Evolutionary conservation across 1,284 basidiomycete genomes (phyloP).

Genomic region (Marasmius tenuissimus): DNA sequence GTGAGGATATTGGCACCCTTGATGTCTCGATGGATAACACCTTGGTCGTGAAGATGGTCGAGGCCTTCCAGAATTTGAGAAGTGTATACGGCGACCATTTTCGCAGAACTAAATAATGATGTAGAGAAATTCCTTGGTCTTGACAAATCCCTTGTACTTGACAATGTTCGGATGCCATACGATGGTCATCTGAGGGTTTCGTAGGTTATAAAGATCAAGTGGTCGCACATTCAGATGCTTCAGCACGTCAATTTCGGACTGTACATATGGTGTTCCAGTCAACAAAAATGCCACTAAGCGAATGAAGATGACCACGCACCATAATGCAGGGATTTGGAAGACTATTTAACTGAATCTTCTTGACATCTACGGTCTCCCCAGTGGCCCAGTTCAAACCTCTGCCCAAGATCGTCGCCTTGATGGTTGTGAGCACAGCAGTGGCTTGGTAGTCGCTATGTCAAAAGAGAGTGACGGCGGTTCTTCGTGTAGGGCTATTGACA

Average conservation of each 20-base stretch:
- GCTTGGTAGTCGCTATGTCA: too few relatives aligned
- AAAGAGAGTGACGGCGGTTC: too few relatives aligned
- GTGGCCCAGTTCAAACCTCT: slow-evolving; percentile 97
- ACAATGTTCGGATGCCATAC: slow-evolving; percentile 89
- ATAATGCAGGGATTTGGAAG: slow-evolving; percentile 99
- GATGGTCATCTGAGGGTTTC: slow-evolving; percentile 3
- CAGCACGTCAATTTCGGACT: slow-evolving; percentile 96
- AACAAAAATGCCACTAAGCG: not conserved
- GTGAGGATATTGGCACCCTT: slow-evolving; percentile 97
- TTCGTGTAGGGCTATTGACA: too few relatives aligned
- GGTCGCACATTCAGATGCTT: slow-evolving; percentile 88
- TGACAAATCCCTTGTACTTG: slow-evolving; percentile 98
- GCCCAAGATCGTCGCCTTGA: slow-evolving; percentile 28
- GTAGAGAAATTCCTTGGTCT: slow-evolving; percentile 91
- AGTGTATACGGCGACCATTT: slow-evolving; percentile 97
- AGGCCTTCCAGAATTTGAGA: slow-evolving; percentile 92
- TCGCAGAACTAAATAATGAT: slow-evolving; percentile 99
- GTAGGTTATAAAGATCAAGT: not conserved
- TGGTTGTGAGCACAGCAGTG: slow-evolving; percentile 29
- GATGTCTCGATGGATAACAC: slow-evolving; percentile 98
- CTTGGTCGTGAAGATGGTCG: slow-evolving; percentile 94
- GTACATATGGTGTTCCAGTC: slow-evolving; percentile 6
- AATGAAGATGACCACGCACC: slow-evolving; percentile 49
- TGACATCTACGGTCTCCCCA: slow-evolving; percentile 94
- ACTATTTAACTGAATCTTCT: slow-evolving; percentile 91